A percentile compares a stretch with the other conserved stretches of the same genome.
phyloP scores from a whole-genome alignment of 2,329 filamentous ascomycete genomes.

The Alternaria arbusti region DNA sequence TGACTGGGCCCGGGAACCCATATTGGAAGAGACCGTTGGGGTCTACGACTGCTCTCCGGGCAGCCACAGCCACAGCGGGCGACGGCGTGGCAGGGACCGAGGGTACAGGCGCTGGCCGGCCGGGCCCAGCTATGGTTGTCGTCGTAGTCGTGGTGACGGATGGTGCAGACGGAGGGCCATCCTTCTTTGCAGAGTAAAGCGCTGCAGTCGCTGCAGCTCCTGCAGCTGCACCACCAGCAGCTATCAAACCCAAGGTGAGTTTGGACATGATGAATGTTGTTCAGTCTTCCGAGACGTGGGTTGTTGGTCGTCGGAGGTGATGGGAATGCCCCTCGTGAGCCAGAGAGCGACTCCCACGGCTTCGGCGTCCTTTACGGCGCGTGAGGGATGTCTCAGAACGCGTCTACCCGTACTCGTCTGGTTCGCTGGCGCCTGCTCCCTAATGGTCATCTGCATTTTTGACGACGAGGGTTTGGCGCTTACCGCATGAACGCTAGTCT shows the following conservation, averaged over 20 bases:
- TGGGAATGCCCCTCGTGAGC: slow-evolving; percentile 23
- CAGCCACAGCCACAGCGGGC: slow-evolving; percentile 27
- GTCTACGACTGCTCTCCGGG: slow-evolving; percentile 50
- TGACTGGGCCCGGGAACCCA: slow-evolving; percentile 87
- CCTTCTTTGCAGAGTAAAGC: slow-evolving; percentile 50
- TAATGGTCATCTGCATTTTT: slow-evolving; percentile 37
- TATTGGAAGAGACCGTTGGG: slow-evolving; percentile 61
- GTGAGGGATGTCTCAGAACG: slow-evolving; percentile 46
- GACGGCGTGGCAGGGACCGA: slow-evolving; percentile 36
- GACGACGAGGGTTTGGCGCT: slow-evolving; percentile 24
- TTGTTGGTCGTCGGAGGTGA: background rate
- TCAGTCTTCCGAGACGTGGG: background rate
- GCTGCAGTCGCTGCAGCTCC: slow-evolving; percentile 58
- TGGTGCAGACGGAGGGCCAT: slow-evolving; percentile 29
- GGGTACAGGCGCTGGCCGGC: slow-evolving; percentile 30
- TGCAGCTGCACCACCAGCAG: slow-evolving; percentile 55
- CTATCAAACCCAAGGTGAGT: slow-evolving; percentile 57
- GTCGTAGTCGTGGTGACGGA: slow-evolving; percentile 47
- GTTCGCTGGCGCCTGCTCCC: slow-evolving; percentile 37
- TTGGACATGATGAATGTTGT: slow-evolving; percentile 54
- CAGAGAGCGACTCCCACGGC: slow-evolving; percentile 5
- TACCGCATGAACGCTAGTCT: slow-evolving; percentile 23
- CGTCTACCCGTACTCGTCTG: slow-evolving; percentile 37
- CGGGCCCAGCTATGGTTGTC: slow-evolving; percentile 39
- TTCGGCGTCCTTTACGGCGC: slow-evolving; percentile 42